Percentiles rank a stretch among this genome's conserved stretches.
These are phyloP conservation scores for Austroboletus niveus DNA, from an alignment of 1,284 basidiomycete species.

Conservation along the genomic window DNA sequence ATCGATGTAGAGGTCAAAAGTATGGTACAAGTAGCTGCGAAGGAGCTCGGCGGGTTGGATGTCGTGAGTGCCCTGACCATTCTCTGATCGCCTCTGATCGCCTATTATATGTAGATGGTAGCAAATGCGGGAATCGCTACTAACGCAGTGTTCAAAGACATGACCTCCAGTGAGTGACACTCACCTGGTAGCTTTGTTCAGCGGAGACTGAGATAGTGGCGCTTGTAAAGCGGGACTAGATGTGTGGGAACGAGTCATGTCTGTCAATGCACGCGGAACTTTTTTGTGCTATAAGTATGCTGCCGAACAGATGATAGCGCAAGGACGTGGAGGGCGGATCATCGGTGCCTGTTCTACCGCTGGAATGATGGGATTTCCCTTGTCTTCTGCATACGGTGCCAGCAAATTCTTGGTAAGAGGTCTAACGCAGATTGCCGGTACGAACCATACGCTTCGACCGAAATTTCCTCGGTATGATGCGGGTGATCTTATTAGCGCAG, in stretches of 20 bases:
- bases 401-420: conserved; percentile 34
- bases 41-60: conserved; percentile 15
- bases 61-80: conserved; percentile 8
- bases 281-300: conserved; percentile 36
- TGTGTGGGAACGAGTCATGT: conserved; percentile 25
- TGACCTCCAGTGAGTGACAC: conserved; percentile 6
- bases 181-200: neutral
- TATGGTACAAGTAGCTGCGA: conserved; percentile 1
- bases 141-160: neutral
- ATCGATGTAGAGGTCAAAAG: conserved; percentile 10
- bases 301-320: conserved; percentile 35
- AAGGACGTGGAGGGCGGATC: conserved; percentile 38
- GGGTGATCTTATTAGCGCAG: conserved; percentile 23
- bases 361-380: conserved; percentile 16
- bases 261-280: conserved; percentile 30
- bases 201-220: neutral
- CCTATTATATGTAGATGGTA: conserved; percentile 10
- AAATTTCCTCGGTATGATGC: conserved; percentile 9
- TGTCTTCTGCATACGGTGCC: conserved; percentile 18
- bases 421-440: conserved; percentile 26
- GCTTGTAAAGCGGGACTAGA: conserved; percentile 18
- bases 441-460: neutral
- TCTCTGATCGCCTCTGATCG: too few species aligned
- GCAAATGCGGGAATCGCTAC: conserved; percentile 12
- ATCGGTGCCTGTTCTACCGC: conserved; percentile 33